phyloP scores from a whole-genome alignment of 1,284 basidiomycete species.

The Ustilago crameri region DNA sequence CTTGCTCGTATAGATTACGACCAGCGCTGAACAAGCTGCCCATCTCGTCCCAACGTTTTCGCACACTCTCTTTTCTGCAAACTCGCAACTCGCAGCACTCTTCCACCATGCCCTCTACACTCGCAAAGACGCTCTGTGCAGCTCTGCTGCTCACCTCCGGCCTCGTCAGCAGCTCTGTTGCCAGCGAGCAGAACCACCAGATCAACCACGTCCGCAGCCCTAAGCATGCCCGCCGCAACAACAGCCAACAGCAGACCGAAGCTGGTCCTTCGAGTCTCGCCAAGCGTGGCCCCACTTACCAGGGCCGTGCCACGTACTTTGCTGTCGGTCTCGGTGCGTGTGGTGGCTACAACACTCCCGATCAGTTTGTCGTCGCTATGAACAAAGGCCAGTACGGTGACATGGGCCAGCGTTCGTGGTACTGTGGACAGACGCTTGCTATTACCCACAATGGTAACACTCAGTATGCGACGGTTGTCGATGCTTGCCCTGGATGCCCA shows the following conservation, averaged over 20 bases:
- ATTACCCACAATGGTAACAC: conserved; percentile 73
- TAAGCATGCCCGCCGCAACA: conserved; percentile 31
- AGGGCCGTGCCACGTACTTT: conserved; percentile 45
- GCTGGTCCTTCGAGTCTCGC: conserved; percentile 21
- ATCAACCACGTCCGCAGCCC: conserved; percentile 18
- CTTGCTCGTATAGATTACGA: conserved; percentile 7
- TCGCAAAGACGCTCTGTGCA: conserved; percentile 15
- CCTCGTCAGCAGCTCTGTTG: conserved; percentile 1
- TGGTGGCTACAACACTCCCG: conserved; percentile 33
- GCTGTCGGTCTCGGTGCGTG: conserved; percentile 49
- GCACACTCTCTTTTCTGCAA: not conserved
- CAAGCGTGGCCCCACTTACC: conserved; percentile 31
- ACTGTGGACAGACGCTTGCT: conserved; percentile 76
- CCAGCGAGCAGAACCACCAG: conserved; percentile 16
- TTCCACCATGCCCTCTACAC: conserved; percentile 17
- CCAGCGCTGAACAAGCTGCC: conserved; percentile 30
- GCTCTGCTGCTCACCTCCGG: conserved; percentile 23
- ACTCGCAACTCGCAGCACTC: no score
- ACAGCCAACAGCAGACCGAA: conserved; percentile 2
- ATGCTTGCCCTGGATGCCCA: conserved; percentile 80
- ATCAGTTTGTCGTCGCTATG: conserved; percentile 48
- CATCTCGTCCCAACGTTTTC: not conserved
- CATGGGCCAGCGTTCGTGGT: conserved; percentile 25
- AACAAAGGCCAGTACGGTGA: conserved; percentile 51
- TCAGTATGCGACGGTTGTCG: conserved; percentile 75